Evolutionary conservation across 768 basidiomycete species (phyloP), one percentile per base, ranked within the genome.

Genomic region (Tulasnella sp.): DNA sequence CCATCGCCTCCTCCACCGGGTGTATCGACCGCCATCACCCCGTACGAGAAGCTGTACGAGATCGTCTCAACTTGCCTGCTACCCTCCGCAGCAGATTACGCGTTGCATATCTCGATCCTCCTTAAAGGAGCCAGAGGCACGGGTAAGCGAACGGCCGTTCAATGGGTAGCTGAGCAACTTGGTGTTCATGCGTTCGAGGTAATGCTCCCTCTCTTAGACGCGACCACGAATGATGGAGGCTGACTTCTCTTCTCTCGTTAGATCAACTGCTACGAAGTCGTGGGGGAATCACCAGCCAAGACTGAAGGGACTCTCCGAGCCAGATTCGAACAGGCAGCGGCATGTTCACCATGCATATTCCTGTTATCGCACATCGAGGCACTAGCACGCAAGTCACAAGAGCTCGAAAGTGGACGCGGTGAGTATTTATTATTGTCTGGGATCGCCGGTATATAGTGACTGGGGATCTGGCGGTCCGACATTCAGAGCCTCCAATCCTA

Each of bases 151-250:
- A 84, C 84, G 0, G 71, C 78, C 4, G 78, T 82, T 0, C 68
- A 69, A 4, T 63, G 58, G 22, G 64, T 73, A 1, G 72, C 75
- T 0, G 55, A 67, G 22, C 15, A 48, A 3, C 70, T 91, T 2
- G 91, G 90, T 11, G 76, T 92, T 59, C 90, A 92, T 69, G 60
- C 90, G 0, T 74, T 88, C 11, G 87, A 92, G 76, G 92, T 87
- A 38, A 38, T 5, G 15, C 34, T 38, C 34, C 34, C 34, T 38
- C 15, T 38, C 7, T 38, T 38, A n/a, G 12, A 3, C 25, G 0
- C 30, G 7, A 22, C 52, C 27, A 3, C 52, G 19, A 8, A 17
- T 38, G 49, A 19, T 53, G 2, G 56, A 38, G 15, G 25, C 7
- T 22, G 5, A 53, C 22, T 44, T 34, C 19, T 59, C 21, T 44